These are phyloP conservation scores for Chrysanthemum makinoi DNA, from an alignment of 129 eudicot genomes.

Conservation along the genomic window DNA sequence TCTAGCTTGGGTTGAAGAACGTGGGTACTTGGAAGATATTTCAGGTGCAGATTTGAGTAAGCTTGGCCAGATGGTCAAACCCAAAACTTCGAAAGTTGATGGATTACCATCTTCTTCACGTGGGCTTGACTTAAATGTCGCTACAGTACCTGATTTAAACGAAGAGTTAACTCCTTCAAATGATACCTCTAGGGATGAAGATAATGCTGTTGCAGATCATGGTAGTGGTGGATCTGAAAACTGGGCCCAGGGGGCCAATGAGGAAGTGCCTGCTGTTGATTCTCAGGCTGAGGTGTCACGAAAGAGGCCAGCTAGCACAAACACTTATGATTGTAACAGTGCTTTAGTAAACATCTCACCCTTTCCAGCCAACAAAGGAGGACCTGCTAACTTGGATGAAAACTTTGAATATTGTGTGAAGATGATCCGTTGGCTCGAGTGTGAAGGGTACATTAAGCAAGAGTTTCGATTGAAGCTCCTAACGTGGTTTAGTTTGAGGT, in stretches of 20 bases:
- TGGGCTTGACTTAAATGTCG: constrained; percentile 69
- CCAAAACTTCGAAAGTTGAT: constrained; percentile 32
- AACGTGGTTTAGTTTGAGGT: constrained; percentile 88
- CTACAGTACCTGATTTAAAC: constrained; percentile 77
- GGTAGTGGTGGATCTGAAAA: constrained; percentile 67
- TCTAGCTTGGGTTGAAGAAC: constrained; percentile 57
- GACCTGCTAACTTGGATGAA: constrained; percentile 48
- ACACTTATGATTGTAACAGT: constrained; percentile 61
- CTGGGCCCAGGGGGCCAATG: constrained; percentile 43
- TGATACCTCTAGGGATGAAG: constrained; percentile 59
- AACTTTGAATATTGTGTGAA: constrained; percentile 72
- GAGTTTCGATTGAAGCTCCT: constrained; percentile 73
- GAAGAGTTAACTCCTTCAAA: constrained; percentile 59
- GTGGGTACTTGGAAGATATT: constrained; percentile 41
- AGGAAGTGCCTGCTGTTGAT: constrained; percentile 56
- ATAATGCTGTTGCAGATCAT: constrained; percentile 44
- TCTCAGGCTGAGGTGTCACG: constrained; percentile 33
- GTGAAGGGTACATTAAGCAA: constrained; percentile 55
- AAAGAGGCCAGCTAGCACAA: constrained; percentile 56
- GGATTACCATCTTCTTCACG: constrained; percentile 42
- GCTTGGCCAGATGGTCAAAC: constrained; percentile 23
- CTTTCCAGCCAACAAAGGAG: constrained; percentile 16
- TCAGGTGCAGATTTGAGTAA: constrained; percentile 32
- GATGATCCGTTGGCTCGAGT: constrained; percentile 73
- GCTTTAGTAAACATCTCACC: constrained; percentile 63